A percentile compares a stretch with the other conserved stretches of the same genome.
Evolutionary conservation across 1,284 basidiomycete species (phyloP).

Genomic region (Ganoderma lucidum): DNA sequence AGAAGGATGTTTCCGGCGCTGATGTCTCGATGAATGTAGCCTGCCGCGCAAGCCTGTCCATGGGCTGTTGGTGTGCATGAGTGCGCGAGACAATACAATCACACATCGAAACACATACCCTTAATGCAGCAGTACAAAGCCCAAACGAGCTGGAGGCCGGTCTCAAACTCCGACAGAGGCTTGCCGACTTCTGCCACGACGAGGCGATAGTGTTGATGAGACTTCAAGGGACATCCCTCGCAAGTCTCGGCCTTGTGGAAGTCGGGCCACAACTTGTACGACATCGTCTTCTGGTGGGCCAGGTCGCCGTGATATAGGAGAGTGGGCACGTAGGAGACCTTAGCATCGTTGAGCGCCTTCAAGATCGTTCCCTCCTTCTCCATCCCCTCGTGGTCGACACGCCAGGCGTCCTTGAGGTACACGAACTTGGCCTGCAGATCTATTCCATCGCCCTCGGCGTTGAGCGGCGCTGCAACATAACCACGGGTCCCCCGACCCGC

Average conservation of each 20-base stretch:
- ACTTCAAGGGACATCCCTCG: constrained; percentile 15
- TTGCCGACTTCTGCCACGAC: constrained; percentile 22
- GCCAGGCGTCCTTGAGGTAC: constrained; percentile 26
- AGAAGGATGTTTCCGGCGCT: constrained; percentile 25
- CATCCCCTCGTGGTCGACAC: constrained; percentile 13
- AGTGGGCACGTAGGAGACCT: constrained; percentile 31
- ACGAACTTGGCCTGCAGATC: constrained; percentile 5
- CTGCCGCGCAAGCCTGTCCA: constrained; percentile 1
- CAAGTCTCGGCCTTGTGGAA: not conserved
- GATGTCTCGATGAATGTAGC: constrained; percentile 21
- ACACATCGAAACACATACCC: not conserved
- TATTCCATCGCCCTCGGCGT: not conserved
- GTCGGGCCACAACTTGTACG: not conserved
- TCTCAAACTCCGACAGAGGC: constrained; percentile 16
- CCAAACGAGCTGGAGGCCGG: not conserved
- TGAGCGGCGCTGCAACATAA: constrained; percentile 18
- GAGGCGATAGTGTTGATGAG: constrained; percentile 26
- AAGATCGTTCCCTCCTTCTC: constrained; percentile 18
- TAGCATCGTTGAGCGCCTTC: constrained; percentile 21
- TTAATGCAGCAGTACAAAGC: constrained; percentile 4
- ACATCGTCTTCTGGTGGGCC: constrained; percentile 6
- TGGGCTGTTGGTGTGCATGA: constrained; percentile 1
- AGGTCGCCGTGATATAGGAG: constrained; percentile 27
- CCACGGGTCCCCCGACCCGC: constrained; percentile 25
- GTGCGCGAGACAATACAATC: not conserved